These are phyloP conservation scores for Saccharomyces pastorianus DNA, from an alignment of 1,139 yeast species.

Conservation along the genomic window DNA sequence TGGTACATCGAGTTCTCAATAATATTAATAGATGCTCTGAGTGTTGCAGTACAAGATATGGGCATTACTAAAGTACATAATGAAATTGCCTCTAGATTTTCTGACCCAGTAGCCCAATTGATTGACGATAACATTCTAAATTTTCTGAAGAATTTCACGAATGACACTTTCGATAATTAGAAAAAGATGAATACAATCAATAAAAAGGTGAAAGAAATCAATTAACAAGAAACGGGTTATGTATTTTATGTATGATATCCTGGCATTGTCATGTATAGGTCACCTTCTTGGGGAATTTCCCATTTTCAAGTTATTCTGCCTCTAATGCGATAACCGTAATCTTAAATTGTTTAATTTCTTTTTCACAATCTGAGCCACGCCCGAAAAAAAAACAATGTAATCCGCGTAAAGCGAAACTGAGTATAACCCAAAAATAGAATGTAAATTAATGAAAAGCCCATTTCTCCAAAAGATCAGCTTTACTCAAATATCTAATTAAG, in stretches of 20 bases:
- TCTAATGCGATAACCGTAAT: background rate
- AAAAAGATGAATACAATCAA: background rate
- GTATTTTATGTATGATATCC: background rate
- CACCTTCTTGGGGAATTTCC: background rate
- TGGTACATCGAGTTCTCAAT: conserved; percentile 94
- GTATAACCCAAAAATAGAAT: background rate
- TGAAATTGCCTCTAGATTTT: conserved; percentile 66
- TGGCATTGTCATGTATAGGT: background rate
- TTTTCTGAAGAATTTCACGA: conserved; percentile 25
- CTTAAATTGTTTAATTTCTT: background rate
- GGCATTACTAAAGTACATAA: conserved; percentile 72
- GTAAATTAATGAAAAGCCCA: background rate
- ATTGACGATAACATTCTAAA: conserved; percentile 31
- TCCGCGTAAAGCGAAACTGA: background rate
- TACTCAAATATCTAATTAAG: background rate
- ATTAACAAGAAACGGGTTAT: background rate
- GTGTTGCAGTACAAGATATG: conserved; percentile 60
- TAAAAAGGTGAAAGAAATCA: background rate
- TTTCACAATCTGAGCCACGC: background rate
- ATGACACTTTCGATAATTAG: conserved; percentile 24
- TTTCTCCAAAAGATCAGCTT: background rate
- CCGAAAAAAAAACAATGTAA: background rate
- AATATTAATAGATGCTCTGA: conserved; percentile 45
- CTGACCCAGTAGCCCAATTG: conserved; percentile 34
- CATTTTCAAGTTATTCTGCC: background rate